Evolutionary conservation across 169 alveolate species (phyloP), one percentile per base, ranked within the genome.

Genomic region (Plasmodium gaboni): DNA sequence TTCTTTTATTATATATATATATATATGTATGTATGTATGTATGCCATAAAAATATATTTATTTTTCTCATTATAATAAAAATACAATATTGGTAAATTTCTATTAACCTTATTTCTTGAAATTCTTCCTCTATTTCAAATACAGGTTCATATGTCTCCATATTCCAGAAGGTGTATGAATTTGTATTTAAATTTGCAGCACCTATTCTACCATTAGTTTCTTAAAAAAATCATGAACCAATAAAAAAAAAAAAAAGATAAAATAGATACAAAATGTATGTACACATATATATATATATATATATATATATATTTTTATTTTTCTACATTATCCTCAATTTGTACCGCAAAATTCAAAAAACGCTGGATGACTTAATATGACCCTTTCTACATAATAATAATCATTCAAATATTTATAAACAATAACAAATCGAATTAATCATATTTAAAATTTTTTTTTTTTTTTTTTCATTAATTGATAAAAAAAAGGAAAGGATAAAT

Each of bases 311-410:
- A 69, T 15, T 3, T 15, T 19, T 22, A 13, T 50, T 19, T 26
- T 42, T 24, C 12, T 53, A 44, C 51, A 51, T 10, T 55, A 12
- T 55, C 17, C 32, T 15, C 42, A 67, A 15, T 48, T 71, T 88
- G 17, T 63, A 93, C 96, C 95, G 64, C 96, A 93, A 74, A 93
- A 93, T 59, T 93, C 96, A 60, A 93, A 93, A 76, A 90, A 93
- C 6, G 96, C 96, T 2, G 96, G 96, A 61, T 93, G 96, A 28
- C 87, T 88, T 46, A 93, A 57, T 28, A 89, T 78, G 17, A 93
- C 96, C 61, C 86, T 91, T 73, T 93, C 96, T 87, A 87, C 28
- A 67, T 68, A 32, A 88, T 10, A 74, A 50, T n/a, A 88, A 91
- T 42, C 87, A 83, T 42, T 26, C 72, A 57, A 89, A 15, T 46